Evolutionary conservation across 345 rosid genomes (phyloP), one percentile per base, ranked within the genome.

Genomic region (Hypericum androsaemum): DNA sequence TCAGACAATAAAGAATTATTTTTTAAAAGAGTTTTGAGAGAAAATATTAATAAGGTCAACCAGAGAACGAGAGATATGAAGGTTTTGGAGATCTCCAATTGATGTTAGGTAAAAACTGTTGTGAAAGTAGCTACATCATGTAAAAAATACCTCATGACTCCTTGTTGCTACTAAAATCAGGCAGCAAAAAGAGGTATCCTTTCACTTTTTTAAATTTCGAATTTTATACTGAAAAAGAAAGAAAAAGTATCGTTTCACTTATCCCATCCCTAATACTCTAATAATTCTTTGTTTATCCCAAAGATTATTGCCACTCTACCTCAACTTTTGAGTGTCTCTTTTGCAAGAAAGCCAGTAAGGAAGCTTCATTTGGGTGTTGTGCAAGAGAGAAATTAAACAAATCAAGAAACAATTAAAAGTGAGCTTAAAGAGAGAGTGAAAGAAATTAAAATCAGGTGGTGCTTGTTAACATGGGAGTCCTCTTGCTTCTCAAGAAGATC

Each of bases 121-220:
- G 32, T 22, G 2, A 22, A 1, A 22, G 1, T 22, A 22, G 32
- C 32, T 22, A 1, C 1, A 22, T 22, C 32, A 22, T 22, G 32
- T 22, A 22, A 22, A 22, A 22, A 22, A 22, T 1, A 22, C 32
- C 1, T 22, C 32, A 4, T 22, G 32, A 22, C 32, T 22, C 32
- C 2, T 4, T 22, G 4, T 22, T 22, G 32, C 32, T 4, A 4
- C 32, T 22, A 22, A 1, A 22, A 22, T 1, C 32, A 22, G 4
- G 2, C 32, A 22, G 32, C 32, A 22, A 22, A n/a, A 22, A 22
- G 32, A 22, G 4, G 32, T 4, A 22, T 22, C 74, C 52, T 66
- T 72, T 64, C 64, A 56, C 69, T 65, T 80, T 80, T 73, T 60
- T 54, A 39, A 40, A 53, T 43, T 66, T 70, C 8, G 13, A 58